Evolutionary conservation across 176 grass and related monocot species (phyloP).

Genomic region (Triticum turgidum): DNA sequence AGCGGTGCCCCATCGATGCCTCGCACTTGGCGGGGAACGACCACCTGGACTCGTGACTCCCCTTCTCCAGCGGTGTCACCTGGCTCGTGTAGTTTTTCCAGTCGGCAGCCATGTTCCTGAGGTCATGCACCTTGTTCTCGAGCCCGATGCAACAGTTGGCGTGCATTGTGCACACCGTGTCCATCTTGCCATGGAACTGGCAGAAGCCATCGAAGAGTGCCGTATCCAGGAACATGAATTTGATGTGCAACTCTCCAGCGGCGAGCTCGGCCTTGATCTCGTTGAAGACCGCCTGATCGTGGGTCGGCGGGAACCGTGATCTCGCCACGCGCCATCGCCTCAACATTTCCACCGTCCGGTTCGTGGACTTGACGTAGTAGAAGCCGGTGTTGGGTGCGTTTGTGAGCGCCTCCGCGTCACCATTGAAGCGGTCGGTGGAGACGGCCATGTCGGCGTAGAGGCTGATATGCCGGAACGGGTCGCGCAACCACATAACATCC

Average conservation of each 20-base stretch:
- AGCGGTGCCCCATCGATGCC: background rate
- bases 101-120: slow-evolving; percentile 15
- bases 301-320: slow-evolving; percentile 2
- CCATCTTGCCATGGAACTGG: slow-evolving; percentile 24
- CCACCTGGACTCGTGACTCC: background rate
- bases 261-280: slow-evolving; percentile 39
- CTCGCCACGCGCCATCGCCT: slow-evolving; percentile 38
- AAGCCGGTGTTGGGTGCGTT: slow-evolving; percentile 52
- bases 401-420: background rate
- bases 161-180: slow-evolving; percentile 48
- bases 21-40: background rate
- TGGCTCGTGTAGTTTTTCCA: slow-evolving; percentile 49
- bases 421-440: slow-evolving; percentile 35
- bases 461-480: slow-evolving; percentile 49
- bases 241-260: background rate
- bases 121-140: slow-evolving; percentile 39
- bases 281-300: slow-evolving; percentile 46
- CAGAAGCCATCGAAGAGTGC: slow-evolving; percentile 45
- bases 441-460: slow-evolving; percentile 34
- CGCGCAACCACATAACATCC: slow-evolving; percentile 52
- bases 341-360: slow-evolving; percentile 28
- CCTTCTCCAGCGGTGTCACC: background rate
- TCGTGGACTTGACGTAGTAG: slow-evolving; percentile 41
- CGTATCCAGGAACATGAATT: slow-evolving; percentile 49
- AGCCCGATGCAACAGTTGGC: slow-evolving; percentile 56